Conservation (phyloP, 1,284 basidiomycete species). For the Leccinum solheimii region DNA sequence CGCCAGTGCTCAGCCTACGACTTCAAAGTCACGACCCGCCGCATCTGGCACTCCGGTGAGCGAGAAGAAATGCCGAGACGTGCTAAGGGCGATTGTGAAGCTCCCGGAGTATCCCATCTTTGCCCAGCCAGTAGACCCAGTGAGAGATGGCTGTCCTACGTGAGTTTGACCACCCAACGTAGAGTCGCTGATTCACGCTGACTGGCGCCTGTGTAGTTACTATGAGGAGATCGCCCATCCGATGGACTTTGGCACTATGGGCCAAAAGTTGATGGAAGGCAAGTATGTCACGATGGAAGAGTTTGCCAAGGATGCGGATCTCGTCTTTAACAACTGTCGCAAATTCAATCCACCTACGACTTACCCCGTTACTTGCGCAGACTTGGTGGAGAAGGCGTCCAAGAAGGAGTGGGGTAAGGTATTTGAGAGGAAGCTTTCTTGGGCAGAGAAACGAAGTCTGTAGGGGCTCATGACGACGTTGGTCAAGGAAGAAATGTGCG, state of each 20-base stretch:
- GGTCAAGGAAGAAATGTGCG: conserved; percentile 71
- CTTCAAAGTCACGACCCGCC: conserved; percentile 47
- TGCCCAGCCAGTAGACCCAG: conserved; percentile 82
- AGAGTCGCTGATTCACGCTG: background rate
- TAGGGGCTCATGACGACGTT: conserved; percentile 72
- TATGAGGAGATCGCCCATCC: conserved; percentile 90
- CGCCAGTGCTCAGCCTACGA: conserved; percentile 31
- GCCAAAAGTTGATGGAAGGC: conserved; percentile 64
- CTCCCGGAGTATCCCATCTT: conserved; percentile 79
- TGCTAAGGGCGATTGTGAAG: conserved; percentile 68
- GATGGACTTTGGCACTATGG: conserved; percentile 93
- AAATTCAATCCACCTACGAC: conserved; percentile 87
- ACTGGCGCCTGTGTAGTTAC: conserved; percentile 59
- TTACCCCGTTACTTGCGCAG: conserved; percentile 72
- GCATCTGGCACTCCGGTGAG: conserved; percentile 56
- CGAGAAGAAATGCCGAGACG: conserved; percentile 77
- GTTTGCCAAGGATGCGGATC: conserved; percentile 79
- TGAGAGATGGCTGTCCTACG: conserved; percentile 84
- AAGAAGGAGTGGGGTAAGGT: conserved; percentile 88
- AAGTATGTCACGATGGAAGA: conserved; percentile 80
- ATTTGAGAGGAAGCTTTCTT: conserved; percentile 72
- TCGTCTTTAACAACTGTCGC: conserved; percentile 88
- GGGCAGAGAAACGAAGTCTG: conserved; percentile 81
- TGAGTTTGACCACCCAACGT: conserved; percentile 44
- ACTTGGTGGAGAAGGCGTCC: conserved; percentile 71